These are phyloP conservation scores for Aspergillus versicolor DNA, from an alignment of 2,329 filamentous ascomycete species.

Conservation along the genomic window DNA sequence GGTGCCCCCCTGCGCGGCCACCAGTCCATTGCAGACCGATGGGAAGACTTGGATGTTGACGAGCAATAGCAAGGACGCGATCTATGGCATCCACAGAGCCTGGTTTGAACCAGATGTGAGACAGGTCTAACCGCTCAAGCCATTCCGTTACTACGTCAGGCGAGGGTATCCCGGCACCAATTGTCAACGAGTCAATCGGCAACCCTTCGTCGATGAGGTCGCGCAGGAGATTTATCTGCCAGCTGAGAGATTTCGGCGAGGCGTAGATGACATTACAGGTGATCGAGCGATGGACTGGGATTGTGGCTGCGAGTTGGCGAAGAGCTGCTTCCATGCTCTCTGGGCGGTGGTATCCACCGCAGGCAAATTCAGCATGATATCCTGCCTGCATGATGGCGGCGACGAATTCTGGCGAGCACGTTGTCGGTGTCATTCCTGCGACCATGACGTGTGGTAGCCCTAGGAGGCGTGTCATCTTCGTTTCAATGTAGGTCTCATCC, in stretches of 20 bases:
- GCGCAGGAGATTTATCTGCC: slow-evolving; percentile 2
- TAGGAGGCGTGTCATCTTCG: background rate
- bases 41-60: slow-evolving; percentile 84
- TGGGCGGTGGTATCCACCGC: slow-evolving; percentile 3
- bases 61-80: slow-evolving; percentile 85
- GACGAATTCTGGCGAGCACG: slow-evolving; percentile 1
- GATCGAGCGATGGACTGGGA: slow-evolving; percentile 2
- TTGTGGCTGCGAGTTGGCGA: background rate
- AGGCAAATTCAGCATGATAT: slow-evolving; percentile 7
- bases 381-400: slow-evolving; percentile 4
- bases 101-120: slow-evolving; percentile 92
- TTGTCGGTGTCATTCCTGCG: slow-evolving; percentile 11
- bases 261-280: slow-evolving; percentile 13
- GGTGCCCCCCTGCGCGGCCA: slow-evolving; percentile 86
- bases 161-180: slow-evolving; percentile 88
- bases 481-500: background rate
- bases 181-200: slow-evolving; percentile 88
- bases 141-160: slow-evolving; percentile 92
- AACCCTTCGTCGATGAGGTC: slow-evolving; percentile 61
- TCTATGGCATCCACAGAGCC: slow-evolving; percentile 86
- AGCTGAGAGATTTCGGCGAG: background rate
- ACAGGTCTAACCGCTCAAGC: slow-evolving; percentile 85
- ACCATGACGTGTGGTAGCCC: slow-evolving; percentile 6
- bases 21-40: slow-evolving; percentile 91
- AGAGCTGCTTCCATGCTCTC: background rate